Base-by-base conservation (phyloP, 208 protist genomes). In the Trypanosoma rangeli region DNA sequence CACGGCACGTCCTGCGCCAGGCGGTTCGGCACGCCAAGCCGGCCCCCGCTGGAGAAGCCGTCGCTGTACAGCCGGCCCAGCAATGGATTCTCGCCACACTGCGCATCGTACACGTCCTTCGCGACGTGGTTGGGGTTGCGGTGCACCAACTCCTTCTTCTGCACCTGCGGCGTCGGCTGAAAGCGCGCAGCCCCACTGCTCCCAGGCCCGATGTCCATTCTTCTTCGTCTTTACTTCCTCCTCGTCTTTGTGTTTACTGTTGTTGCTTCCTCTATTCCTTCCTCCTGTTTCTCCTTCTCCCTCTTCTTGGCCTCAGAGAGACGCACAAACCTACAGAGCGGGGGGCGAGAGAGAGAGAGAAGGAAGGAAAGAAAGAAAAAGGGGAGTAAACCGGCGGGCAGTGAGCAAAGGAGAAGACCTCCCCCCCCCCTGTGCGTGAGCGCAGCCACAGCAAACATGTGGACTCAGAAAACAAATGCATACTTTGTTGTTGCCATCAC, bases 111-210 rank as follows among this genome's bases (percentile, higher is more conserved):
- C 4, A 85, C 87, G 56, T 94, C 87, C 70, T 84, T 90, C 15
- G 92, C 90, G 31, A 97, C 85, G 78, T 94, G 92, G 49, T 85
- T 82, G 1, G 92, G 92, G 68, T 97, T 97, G 56, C 92, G 87
- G 64, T 93, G 90, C 52, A 83, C 74, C 33, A 73, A 57, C 53
- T 80, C 84, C 31, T 80, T 64, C 64, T 83, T 78, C 3, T 57
- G 37, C 5, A 65, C 46, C 35, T 86, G 83, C n/a, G 84, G 63
- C 39, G 24, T 75, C 1, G 80, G 77, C 59, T 77, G 49, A 20
- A 62, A 57, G 28, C 64, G 57, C 49, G 24, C 60, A 16, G 64
- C 49, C 50, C 49, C 44, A n/a, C 72, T 58, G 33, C 58, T 68
- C 3, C 33, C 52, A 8, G 72, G 63, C 0, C 72, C 72, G 52